Conservation (phyloP, 306 rosid species). For the Betula pendula region DNA sequence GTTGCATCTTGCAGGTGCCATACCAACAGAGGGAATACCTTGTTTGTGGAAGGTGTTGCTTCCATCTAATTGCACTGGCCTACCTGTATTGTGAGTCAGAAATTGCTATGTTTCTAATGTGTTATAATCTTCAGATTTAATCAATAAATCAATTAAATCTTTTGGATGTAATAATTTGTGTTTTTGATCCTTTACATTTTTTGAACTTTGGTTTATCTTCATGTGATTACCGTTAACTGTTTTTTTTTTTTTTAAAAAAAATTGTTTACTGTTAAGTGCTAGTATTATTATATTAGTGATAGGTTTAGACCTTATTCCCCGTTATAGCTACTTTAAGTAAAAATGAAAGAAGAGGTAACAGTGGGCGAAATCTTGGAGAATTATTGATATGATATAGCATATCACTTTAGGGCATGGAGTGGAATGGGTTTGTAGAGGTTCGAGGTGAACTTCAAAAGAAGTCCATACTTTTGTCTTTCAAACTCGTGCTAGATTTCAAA, state of each 20-base stretch:
- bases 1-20: constrained; percentile 61
- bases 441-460: background rate
- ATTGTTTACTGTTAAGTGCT: background rate
- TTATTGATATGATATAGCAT: background rate
- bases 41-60: constrained; percentile 88
- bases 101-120: background rate
- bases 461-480: background rate
- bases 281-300: background rate
- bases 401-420: background rate
- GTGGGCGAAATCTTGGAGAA: background rate
- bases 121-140: background rate
- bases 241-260: no score
- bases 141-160: background rate
- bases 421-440: background rate
- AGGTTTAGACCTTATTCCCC: background rate
- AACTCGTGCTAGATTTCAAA: background rate
- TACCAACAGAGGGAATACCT: constrained; percentile 94
- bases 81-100: constrained; percentile 71
- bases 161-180: background rate
- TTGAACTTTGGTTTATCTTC: background rate
- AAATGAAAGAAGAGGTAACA: background rate
- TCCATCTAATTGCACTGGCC: constrained; percentile 76
- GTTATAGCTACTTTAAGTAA: background rate
- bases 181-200: background rate
- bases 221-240: background rate